Conservation (phyloP, 805 yeast genomes). For the Yamadazyma paraphyllophila region DNA sequence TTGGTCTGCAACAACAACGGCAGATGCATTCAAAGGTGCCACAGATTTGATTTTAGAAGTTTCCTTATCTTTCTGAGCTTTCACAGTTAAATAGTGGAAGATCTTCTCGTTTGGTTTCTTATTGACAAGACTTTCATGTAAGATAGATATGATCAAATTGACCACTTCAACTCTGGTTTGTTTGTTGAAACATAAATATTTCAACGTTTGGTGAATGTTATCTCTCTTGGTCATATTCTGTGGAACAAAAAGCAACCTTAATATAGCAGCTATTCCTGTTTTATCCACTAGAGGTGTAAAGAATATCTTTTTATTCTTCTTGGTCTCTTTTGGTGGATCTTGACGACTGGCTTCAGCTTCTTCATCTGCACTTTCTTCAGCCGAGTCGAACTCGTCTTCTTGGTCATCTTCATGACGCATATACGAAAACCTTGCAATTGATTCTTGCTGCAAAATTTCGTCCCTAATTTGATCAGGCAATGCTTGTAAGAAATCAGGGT, state of each 20-base stretch:
- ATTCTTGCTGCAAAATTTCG: slow-evolving; percentile 60
- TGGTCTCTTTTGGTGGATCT: slow-evolving; percentile 8
- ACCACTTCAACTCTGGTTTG: slow-evolving; percentile 76
- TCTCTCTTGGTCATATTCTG: slow-evolving; percentile 63
- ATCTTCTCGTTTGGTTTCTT: slow-evolving; percentile 60
- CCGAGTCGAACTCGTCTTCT: slow-evolving; percentile 17
- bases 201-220: slow-evolving; percentile 60
- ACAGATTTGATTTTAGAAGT: neutral
- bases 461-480: slow-evolving; percentile 68
- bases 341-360: neutral
- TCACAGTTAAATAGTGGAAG: slow-evolving; percentile 54
- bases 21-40: slow-evolving; percentile 62
- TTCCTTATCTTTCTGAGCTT: slow-evolving; percentile 23
- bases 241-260: slow-evolving; percentile 72
- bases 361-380: neutral
- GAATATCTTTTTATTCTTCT: slow-evolving; percentile 26
- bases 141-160: slow-evolving; percentile 60
- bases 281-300: slow-evolving; percentile 72
- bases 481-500: slow-evolving; percentile 76
- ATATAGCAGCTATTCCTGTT: slow-evolving; percentile 68
- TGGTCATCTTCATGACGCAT: slow-evolving; percentile 20
- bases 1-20: slow-evolving; percentile 72
- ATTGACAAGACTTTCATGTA: slow-evolving; percentile 72
- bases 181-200: slow-evolving; percentile 68
- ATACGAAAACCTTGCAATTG: slow-evolving; percentile 39